A percentile compares a stretch with the other conserved stretches of the same genome.
phyloP scores from a whole-genome alignment of 2,329 filamentous ascomycete genomes.

The Aureobasidium pullulans region DNA sequence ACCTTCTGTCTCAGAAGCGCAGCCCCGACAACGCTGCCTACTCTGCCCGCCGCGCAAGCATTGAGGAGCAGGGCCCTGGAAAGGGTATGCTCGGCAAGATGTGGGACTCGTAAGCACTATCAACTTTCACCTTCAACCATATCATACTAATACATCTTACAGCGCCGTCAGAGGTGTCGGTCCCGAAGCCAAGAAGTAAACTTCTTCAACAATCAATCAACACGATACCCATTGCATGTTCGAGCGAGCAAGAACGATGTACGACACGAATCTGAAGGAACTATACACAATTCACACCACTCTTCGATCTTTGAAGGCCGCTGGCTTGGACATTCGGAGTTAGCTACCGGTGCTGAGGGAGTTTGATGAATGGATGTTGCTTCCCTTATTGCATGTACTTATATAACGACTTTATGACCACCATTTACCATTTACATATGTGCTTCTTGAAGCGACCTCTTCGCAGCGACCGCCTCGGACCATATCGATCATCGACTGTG shows the following conservation, averaged over 20 bases:
- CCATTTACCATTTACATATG: neutral
- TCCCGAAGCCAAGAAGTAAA: constrained; percentile 4
- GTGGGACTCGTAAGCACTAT: constrained; percentile 16
- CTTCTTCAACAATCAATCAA: neutral
- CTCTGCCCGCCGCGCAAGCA: constrained; percentile 15
- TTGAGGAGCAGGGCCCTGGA: constrained; percentile 15
- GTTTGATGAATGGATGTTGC: neutral
- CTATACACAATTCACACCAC: neutral
- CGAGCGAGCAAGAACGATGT: neutral
- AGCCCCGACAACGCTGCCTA: constrained; percentile 15
- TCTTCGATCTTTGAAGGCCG: neutral
- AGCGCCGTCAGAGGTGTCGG: constrained; percentile 6
- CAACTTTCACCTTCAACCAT: neutral
- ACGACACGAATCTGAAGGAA: neutral
- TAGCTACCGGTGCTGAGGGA: neutral
- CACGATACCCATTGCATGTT: neutral
- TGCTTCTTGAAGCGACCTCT: no score
- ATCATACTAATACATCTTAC: neutral
- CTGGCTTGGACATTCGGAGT: neutral
- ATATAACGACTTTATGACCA: constrained; percentile 5
- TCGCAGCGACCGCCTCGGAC: no score
- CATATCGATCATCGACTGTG: no score
- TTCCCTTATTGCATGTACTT: neutral
- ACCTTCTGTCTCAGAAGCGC: constrained; percentile 17
- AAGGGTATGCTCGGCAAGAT: constrained; percentile 17